Base-by-base conservation (phyloP, 2,329 filamentous ascomycete genomes). In the Penicillium sp. region DNA sequence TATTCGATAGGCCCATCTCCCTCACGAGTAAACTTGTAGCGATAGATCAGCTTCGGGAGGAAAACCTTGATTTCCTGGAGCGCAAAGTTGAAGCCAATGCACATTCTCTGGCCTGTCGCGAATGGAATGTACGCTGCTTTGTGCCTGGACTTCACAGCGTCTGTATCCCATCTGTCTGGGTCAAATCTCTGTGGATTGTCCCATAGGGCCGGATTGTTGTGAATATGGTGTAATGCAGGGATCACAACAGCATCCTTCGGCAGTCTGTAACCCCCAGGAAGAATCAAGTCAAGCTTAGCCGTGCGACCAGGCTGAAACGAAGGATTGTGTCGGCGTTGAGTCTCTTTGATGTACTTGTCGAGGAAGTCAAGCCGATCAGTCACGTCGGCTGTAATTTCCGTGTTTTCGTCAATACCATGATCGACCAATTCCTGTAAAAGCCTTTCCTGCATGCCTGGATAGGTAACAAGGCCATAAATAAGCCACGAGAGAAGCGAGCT, bases 1-100 rank as follows among this genome's bases (percentile, higher is more conserved):
- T 73, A 72, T 33, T 69, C 83, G 6, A 87, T 75, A 0, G 81
- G 75, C 1, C 77, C 82, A 4, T 84, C 78, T 3, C 79, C 78
- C 14, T 81, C 84, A 11, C 80, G 71, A 7, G 61, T 71, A 60
- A 86, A 88, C 55, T 83, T 76, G 68, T 89, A 88, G 5, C 86
- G 78, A 60, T 82, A 87, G 1, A 88, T 72, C 35, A 89, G 73
- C 75, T 87, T 84, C 1, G 81, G 77, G 63, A 88, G 43, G 40
- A 76, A 71, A 14, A 87, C 78, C 75, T 87, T 87, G 62, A 87
- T 78, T 71, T 89, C 85, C 60, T 83, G 80, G 4, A 88, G 75
- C 0, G 85, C 86, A 71, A 88, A 87, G 73, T 87, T 88, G 79
- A 87, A 88, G 0, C 85, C 87, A 58, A 89, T 84, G 63, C 87